Evolutionary conservation across 257 asterid genomes (phyloP).

Genomic region (Rehmannia glutinosa): DNA sequence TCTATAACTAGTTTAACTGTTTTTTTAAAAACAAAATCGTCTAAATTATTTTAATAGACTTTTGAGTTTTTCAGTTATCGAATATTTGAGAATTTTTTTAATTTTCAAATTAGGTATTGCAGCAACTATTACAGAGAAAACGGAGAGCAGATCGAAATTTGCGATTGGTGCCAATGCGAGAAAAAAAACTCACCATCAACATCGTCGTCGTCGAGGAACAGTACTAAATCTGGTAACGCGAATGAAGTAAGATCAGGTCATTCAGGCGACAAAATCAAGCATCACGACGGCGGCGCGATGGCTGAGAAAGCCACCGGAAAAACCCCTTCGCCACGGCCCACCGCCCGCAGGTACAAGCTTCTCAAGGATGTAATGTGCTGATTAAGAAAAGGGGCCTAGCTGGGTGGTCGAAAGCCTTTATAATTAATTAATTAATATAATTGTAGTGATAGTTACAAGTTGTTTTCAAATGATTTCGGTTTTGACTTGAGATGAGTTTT

Average conservation of each 20-base stretch:
- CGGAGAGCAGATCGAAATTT: slow-evolving; percentile 18
- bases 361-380: slow-evolving; percentile 57
- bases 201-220: not conserved
- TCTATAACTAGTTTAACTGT: no score
- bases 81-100: no score
- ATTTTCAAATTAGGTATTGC: slow-evolving; percentile 34
- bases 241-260: slow-evolving; percentile 13
- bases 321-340: slow-evolving; percentile 38
- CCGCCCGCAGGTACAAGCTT: slow-evolving; percentile 49
- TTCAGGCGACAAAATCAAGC: slow-evolving; percentile 29
- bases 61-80: no score
- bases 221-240: not conserved
- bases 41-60: no score
- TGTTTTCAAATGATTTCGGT: not conserved
- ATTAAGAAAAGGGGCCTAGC: not conserved
- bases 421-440: no score
- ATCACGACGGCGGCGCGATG: slow-evolving; percentile 8
- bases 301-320: slow-evolving; percentile 27
- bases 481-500: not conserved
- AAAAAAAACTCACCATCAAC: slow-evolving; percentile 9
- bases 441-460: not conserved
- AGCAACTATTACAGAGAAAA: slow-evolving; percentile 33
- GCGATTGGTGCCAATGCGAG: slow-evolving; percentile 51
- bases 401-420: no score
- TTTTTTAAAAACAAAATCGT: no score